A percentile compares a stretch with the other conserved stretches of the same genome.
These are phyloP conservation scores for Pythium utonaiense DNA, from an alignment of 352 stramenopile genomes.

Conservation along the genomic window DNA sequence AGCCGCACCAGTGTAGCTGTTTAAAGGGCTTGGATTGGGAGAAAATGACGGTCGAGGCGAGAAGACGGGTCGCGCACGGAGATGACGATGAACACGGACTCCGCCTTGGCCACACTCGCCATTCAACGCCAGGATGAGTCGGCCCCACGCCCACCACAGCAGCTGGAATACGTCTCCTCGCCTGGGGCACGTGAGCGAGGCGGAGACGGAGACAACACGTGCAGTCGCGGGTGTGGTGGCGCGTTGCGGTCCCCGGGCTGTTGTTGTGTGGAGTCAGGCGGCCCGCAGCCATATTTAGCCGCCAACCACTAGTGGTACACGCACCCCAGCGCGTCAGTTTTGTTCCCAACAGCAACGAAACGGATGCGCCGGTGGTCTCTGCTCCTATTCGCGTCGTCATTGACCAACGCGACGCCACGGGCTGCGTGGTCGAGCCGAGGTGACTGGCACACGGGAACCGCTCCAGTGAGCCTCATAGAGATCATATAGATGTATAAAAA, in stretches of 20 bases:
- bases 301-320: neutral
- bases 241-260: neutral
- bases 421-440: neutral
- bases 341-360: neutral
- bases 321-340: neutral
- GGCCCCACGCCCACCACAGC: neutral
- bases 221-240: neutral
- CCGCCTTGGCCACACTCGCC: neutral
- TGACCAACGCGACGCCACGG: too few species aligned
- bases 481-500: neutral
- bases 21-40: neutral
- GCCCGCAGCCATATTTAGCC: neutral
- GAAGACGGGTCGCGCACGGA: neutral
- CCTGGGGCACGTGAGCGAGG: neutral
- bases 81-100: neutral
- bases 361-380: neutral
- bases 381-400: too few species aligned
- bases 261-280: neutral
- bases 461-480: neutral
- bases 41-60: neutral
- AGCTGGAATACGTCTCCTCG: neutral
- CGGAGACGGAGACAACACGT: neutral
- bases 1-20: conserved; percentile 7
- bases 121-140: neutral
- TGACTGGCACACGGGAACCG: neutral